Percentiles rank a stretch among this genome's conserved stretches.
phyloP scores from a whole-genome alignment of 768 basidiomycete genomes.

The Leccinum subgranulosum region DNA sequence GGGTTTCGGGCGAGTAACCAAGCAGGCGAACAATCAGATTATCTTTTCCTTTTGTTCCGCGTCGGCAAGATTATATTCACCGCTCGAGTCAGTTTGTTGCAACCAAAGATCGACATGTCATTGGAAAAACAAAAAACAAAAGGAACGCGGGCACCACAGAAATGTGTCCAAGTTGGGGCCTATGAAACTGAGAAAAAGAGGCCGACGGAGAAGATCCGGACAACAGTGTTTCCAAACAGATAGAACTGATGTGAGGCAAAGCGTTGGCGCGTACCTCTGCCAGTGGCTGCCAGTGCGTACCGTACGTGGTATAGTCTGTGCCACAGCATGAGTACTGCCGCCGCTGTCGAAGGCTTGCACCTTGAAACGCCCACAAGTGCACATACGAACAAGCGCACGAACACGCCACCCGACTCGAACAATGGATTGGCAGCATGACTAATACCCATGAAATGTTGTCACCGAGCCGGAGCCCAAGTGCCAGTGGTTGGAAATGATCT shows the following conservation, averaged over 20 bases:
- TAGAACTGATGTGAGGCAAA: neutral
- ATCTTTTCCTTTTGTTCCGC: neutral
- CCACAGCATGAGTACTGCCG: neutral
- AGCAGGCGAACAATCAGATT: neutral
- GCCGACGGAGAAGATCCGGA: neutral
- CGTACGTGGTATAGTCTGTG: neutral
- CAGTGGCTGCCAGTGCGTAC: neutral
- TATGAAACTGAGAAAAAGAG: neutral
- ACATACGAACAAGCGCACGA: neutral
- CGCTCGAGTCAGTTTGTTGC: neutral
- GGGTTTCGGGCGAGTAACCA: neutral
- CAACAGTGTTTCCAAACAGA: neutral
- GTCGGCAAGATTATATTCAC: neutral
- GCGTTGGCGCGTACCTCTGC: neutral
- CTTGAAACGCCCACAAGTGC: neutral
- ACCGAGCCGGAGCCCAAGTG: neutral
- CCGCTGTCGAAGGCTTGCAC: neutral
- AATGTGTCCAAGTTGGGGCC: neutral
- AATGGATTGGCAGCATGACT: neutral
- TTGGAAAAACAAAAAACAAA: neutral
- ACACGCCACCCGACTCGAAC: neutral
- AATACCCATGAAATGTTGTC: neutral
- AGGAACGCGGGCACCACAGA: neutral
- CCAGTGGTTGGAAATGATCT: too few relatives aligned
- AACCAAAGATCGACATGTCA: neutral